Base-by-base conservation (phyloP, 202 grass and related monocot genomes). In the Cymbopogon flexuosus region DNA sequence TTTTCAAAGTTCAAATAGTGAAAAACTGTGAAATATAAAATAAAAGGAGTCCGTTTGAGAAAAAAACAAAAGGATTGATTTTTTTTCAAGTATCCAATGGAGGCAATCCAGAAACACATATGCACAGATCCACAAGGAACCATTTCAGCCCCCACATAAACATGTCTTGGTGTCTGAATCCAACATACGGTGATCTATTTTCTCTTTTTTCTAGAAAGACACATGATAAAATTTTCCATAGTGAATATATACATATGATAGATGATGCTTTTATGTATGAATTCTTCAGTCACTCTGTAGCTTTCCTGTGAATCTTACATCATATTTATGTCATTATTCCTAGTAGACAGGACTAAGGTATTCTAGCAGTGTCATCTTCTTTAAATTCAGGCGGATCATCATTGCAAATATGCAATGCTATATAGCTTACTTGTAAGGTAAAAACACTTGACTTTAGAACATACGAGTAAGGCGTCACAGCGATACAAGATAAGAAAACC, bases 381-480 rank as follows among this genome's bases (percentile, higher is more conserved):
- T 91, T 94, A 72, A 86, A 60, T 84, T 94, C 94, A 71, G 65
- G 65, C 85, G 80, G 70, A 77, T 87, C 82, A 2, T 94, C 94
- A 80, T 97, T 92, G 78, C 67, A 83, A 84, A 98, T 94, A 90
- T 98, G 81, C 73, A 83, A 86, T 78, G n/a, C 75, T 52, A 65
- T 39, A 65, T 34, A 70, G 21, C 46, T 73, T 65, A 78, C 47
- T 84, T 69, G 13, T 73, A 92, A 88, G 69, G 19, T 41, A 39
- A 61, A 78, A 85, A 62, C 79, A 79, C 62, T 82, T 82, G 31
- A 47, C 70, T 49, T 39, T 4, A 80, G 18, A 77, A 75, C 45
- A 33, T 60, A 27, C 0, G 0, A 82, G 30, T 19, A 21, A 71
- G 21, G 54, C 47, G 81, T 37, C 10, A 69, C 10, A 69, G 2